These are phyloP conservation scores for Metroxylon sagu DNA, from an alignment of 176 grass and related monocot species.

Conservation along the genomic window DNA sequence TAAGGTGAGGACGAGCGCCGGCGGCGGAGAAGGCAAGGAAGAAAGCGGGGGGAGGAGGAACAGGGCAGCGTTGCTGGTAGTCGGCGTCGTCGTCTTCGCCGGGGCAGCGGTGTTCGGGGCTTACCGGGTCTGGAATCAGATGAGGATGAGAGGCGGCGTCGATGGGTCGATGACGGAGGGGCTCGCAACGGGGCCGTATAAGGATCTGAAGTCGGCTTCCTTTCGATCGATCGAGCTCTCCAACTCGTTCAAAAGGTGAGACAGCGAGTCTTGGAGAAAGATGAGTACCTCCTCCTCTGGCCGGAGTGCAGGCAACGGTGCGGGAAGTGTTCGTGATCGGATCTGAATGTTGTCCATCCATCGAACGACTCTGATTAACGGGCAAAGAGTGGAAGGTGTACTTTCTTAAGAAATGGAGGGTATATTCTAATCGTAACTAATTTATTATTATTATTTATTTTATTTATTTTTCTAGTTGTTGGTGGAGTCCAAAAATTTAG, in stretches of 20 bases:
- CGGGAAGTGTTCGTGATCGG: not conserved
- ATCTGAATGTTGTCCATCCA: too few relatives aligned
- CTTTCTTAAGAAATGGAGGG: too few relatives aligned
- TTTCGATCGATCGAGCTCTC: conserved; percentile 82
- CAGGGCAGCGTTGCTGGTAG: conserved; percentile 36
- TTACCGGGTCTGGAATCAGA: conserved; percentile 50
- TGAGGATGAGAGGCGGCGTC: conserved; percentile 11
- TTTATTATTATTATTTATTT: too few relatives aligned
- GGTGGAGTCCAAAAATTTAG: too few relatives aligned
- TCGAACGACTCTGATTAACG: too few relatives aligned
- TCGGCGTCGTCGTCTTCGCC: conserved; percentile 20
- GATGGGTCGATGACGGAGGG: conserved; percentile 30
- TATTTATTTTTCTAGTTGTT: too few relatives aligned
- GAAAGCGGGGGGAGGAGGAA: not conserved
- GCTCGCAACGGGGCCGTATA: conserved; percentile 71
- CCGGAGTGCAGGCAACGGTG: not conserved
- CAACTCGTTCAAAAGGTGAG: conserved; percentile 7
- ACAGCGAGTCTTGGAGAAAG: too few relatives aligned
- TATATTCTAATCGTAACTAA: too few relatives aligned
- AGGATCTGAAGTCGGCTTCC: conserved; percentile 50
- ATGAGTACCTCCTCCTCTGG: too few relatives aligned
- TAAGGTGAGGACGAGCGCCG: conserved; percentile 37
- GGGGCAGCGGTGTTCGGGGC: conserved; percentile 31
- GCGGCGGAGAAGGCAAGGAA: not conserved
- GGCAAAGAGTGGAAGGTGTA: too few relatives aligned